Evolutionary conservation across 441 rosid genomes (phyloP), one percentile per base, ranked within the genome.

Genomic region (Populus hybrid): DNA sequence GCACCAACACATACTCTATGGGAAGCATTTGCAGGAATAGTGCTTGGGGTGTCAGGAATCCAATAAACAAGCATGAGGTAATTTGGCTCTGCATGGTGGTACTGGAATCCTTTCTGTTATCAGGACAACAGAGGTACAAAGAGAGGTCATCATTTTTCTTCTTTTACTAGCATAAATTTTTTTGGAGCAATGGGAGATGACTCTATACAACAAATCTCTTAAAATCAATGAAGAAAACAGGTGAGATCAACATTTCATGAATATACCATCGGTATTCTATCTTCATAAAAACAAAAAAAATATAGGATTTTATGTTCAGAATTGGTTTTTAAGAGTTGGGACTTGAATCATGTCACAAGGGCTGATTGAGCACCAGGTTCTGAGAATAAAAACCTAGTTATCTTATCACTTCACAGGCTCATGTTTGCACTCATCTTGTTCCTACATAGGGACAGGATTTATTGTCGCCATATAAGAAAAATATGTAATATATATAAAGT

Each of bases 41-140:
- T 93, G 80, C 85, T 88, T 16, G 83, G 78, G 16, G 86, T 89
- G 72, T 83, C 81, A 6, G 97, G 97, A 87, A 95, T 90, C 98
- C 97, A 95, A 77, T 84, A 86, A 79, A 90, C 95, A 78, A 95
- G 92, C 98, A 93, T 95, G 65, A 95, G 83, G 83, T 93, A 91
- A 76, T 82, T 83, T 54, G 94, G 91, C 81, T 95, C 97, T 23
- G 97, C 98, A 78, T 93, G 97, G 81, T 95, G 98, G 79, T 89
- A 93, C 76, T 69, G 46, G 77, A 95, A 95, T 73, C 97, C 98
- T 83, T 91, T 93, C 97, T 95, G 83, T 59, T 68, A 78, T 73
- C 76, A 79, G 67, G n/a, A 38, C 6, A 36, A 42, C 24, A 77
- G 35, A 80, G 3, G 21, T 14, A 68, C 38, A 61, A 69, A 40